Evolutionary conservation across 192 early-diverging fungal genomes (phyloP), one percentile per base, ranked within the genome.

Genomic region (Coemansia sp.): DNA sequence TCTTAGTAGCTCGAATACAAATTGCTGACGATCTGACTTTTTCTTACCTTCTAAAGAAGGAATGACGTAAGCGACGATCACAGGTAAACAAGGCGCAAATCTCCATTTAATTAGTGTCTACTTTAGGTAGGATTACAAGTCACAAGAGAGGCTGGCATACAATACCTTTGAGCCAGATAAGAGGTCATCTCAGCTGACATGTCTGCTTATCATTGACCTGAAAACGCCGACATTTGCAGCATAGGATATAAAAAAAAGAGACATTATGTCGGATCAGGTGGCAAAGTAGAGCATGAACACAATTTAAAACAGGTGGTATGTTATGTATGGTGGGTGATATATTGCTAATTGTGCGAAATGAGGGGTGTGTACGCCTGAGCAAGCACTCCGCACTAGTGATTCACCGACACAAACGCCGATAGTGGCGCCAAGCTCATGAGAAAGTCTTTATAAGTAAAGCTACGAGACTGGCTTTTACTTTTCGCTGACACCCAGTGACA

Each of bases 251-350:
- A 26, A 1, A n/a, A 32, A 32, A 14, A 16, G 26, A 16, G 28
- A 4, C 13, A 8, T 55, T 55, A 30, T 5, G 28, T 17, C 14
- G 23, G 30, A 57, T 57, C 55, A 57, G 55, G 55, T 57, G 55
- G 55, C 55, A 32, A 9, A 28, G 11, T 30, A 28, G 11, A 30
- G 52, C 17, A 53, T 28, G 10, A n/a, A 17, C 2, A 17, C 32
- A 57, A 57, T 57, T 17, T 32, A 33, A 33, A 57, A 30, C 55
- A 57, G 55, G 55, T 57, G 30, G 55, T 17, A 32, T 57, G 52
- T 32, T 57, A 57, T 57, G 55, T 57, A 57, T 35, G 53, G 32
- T 57, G 53, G 28, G 53, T 9, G 40, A 11, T 57, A 6, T 57
- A 57, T 57, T 57, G 53, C 53, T 16, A 57, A 57, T 57, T 57